Conservation (phyloP, 352 stramenopile genomes). For the Saprolegnia diclina region DNA sequence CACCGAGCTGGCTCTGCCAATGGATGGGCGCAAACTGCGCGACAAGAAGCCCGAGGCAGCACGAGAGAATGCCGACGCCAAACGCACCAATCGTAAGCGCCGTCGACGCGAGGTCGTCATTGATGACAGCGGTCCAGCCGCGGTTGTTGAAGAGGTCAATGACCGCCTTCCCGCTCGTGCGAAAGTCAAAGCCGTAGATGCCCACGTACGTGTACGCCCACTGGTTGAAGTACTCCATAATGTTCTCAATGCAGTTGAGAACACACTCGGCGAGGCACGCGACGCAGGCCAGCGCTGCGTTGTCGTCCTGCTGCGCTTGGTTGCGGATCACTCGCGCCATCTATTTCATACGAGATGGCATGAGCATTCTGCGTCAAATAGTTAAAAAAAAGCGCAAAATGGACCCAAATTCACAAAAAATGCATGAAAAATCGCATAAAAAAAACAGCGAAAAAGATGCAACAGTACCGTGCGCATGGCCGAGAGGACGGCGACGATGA, state of each 20-base stretch:
- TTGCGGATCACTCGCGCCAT: slow-evolving; percentile 64
- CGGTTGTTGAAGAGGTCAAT: slow-evolving; percentile 83
- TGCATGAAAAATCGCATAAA: not conserved
- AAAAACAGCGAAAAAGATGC: slow-evolving; percentile 6
- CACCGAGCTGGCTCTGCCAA: slow-evolving; percentile 57
- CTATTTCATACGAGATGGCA: slow-evolving; percentile 26
- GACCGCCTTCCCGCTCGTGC: slow-evolving; percentile 77
- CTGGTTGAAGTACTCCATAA: slow-evolving; percentile 89
- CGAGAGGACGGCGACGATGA: slow-evolving; percentile 83
- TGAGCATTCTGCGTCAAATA: too few species aligned
- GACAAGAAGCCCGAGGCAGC: slow-evolving; percentile 56
- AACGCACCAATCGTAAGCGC: slow-evolving; percentile 77
- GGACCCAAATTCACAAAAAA: not conserved
- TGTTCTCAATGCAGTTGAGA: slow-evolving; percentile 69
- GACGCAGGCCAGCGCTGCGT: slow-evolving; percentile 65
- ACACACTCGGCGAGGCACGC: slow-evolving; percentile 84
- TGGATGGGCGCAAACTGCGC: slow-evolving; percentile 52
- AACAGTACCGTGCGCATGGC: slow-evolving; percentile 56
- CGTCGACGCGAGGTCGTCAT: slow-evolving; percentile 80
- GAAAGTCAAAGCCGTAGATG: slow-evolving; percentile 85
- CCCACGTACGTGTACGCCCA: slow-evolving; percentile 88
- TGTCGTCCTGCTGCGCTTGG: slow-evolving; percentile 68
- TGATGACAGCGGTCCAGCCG: slow-evolving; percentile 86
- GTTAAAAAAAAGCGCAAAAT: slow-evolving; percentile 14
- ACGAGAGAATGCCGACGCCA: slow-evolving; percentile 66